Evolutionary conservation across 441 rosid genomes (phyloP), one percentile per base, ranked within the genome.

Genomic region (Eugenia klotzschiana): DNA sequence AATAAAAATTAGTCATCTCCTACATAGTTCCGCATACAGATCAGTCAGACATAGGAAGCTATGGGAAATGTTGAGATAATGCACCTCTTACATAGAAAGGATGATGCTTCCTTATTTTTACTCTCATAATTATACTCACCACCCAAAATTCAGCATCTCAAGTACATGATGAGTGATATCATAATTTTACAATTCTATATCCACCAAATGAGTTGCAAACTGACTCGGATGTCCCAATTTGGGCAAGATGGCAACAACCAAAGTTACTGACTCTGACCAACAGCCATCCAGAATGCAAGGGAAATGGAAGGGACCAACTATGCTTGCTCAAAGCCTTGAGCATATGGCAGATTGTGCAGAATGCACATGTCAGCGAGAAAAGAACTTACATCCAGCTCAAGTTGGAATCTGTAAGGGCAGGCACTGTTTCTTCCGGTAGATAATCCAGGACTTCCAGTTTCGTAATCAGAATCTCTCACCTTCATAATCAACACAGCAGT

Each of bases 381-480:
- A 80, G 87, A 80, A 85, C 95, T 92, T 86, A 94, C 98, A 90
- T 95, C 98, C 79, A 89, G 90, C 84, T 95, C 96, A 27, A 94
- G 97, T 86, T 94, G 93, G 86, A 87, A 88, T 89, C 92, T 89
- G 89, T 87, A 91, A 80, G 88, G 94, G 86, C 87, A 89, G 86
- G 83, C 84, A 84, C 64, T 84, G 37, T 82, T 82, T 84, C 84
- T 90, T 86, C 86, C 80, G 22, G 60, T 84, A 80, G 87, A 86
- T 22, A 89, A 88, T 83, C 84, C 88, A 85, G 87, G 82, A 90
- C 86, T 83, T 37, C 81, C 83, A 56, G 83, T 85, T 82, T 57
- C 91, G 77, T 87, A 85, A 23, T 57, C 80, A 84, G 83, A 57
- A 74, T 82, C 89, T 86, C 85, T 89, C 81, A 53, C 90, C 96